Base-by-base conservation (phyloP, 2,329 filamentous ascomycete species). In the Ophiostoma australiae region DNA sequence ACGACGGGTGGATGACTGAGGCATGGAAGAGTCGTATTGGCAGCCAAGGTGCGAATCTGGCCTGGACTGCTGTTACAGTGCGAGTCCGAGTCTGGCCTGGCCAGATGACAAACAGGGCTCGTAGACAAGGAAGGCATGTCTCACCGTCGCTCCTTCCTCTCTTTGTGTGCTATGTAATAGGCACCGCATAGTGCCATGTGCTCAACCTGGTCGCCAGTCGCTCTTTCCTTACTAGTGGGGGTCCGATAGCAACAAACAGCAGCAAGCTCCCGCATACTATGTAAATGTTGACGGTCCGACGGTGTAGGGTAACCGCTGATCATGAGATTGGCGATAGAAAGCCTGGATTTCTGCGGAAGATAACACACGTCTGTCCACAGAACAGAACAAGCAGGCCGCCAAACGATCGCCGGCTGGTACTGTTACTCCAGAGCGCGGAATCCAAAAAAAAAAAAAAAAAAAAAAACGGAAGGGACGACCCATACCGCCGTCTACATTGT, bases 21-120 rank as follows among this genome's bases (percentile, higher is more conserved):
- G 58, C 58, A 63, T 58, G 52, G 52, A 58, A 58, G 52, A 58
- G 52, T 58, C n/a, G 52, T 58, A 58, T 58, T 58, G 52, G n/a
- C 4, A 58, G 44, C 44, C 4, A 15, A 48, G 23, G 52, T 58
- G n/a, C 52, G 52, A 23, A 58, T 27, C 4, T 58, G n/a, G n/a
- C 27, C 27, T 48, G 17, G 52, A 15, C 52, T 58, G 10, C 1
- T 23, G 13, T 27, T 23, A 58, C 8, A 27, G 10, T 55, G n/a
- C n/a, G 6, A 3, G n/a, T 27, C n/a, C 52, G 52, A 23, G 31
- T 27, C 4, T 58, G n/a, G n/a, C 27, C 27, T 48, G 17, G 52
- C 52, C 52, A 31, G 27, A 55, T 55, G 52, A 33, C 13, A 58
- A 23, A 11, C 7, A 27, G n/a, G 3, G 11, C 39, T 41, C 39